Conservation (phyloP, 2,329 filamentous ascomycete genomes). For the Claviceps sp. region DNA sequence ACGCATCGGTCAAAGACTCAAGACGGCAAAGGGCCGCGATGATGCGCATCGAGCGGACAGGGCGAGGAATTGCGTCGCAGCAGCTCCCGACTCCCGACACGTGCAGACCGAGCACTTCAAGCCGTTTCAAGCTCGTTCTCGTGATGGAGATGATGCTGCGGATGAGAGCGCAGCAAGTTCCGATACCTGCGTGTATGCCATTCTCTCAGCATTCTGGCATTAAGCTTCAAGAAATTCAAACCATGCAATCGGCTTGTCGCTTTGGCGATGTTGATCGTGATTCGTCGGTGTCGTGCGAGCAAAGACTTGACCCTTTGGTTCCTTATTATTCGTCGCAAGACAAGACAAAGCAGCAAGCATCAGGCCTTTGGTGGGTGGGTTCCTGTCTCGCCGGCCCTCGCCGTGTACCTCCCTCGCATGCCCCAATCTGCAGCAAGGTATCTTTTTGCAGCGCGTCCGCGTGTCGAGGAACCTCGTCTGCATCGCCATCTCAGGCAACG, state of each 20-base stretch:
- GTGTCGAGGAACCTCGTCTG: constrained; percentile 5
- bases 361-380: background rate
- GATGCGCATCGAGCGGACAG: background rate
- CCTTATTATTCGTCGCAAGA: background rate
- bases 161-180: background rate
- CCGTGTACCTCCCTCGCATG: constrained; percentile 2
- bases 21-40: background rate
- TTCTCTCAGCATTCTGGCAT: background rate
- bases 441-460: constrained; percentile 3
- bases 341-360: background rate
- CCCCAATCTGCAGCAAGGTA: constrained; percentile 6
- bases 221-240: background rate
- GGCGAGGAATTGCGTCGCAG: background rate
- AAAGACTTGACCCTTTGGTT: too few relatives aligned
- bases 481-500: constrained; percentile 1
- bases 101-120: background rate
- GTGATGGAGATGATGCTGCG: background rate
- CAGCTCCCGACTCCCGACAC: background rate
- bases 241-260: background rate
- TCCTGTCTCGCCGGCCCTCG: background rate
- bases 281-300: background rate
- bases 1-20: too few relatives aligned
- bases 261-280: background rate
- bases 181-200: background rate
- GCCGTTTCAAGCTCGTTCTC: background rate